These are phyloP conservation scores for Cystofilobasidium macerans DNA, from an alignment of 768 basidiomycete genomes.

Conservation along the genomic window DNA sequence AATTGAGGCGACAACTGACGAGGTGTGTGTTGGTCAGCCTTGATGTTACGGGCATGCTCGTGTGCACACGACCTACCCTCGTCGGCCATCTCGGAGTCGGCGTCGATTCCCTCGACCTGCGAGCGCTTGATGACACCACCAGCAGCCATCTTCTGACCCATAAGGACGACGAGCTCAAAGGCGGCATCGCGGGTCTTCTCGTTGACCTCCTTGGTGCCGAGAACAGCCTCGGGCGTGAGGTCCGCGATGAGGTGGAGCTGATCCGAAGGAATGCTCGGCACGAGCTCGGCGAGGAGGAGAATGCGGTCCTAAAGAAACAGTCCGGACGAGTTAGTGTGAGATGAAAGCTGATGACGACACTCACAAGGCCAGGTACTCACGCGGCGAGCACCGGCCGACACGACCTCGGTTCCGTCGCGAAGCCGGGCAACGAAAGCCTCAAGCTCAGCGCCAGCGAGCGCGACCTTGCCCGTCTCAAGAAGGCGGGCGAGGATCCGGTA, in stretches of 20 bases:
- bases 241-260: slow-evolving; percentile 74
- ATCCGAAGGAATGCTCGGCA: slow-evolving; percentile 56
- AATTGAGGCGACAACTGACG: slow-evolving; percentile 55
- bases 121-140: slow-evolving; percentile 72
- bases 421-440: slow-evolving; percentile 55
- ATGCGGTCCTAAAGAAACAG: slow-evolving; percentile 62
- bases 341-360: too few relatives aligned
- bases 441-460: slow-evolving; percentile 38
- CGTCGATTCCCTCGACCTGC: slow-evolving; percentile 55
- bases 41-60: too few relatives aligned
- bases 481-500: slow-evolving; percentile 76
- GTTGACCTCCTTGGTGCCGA: slow-evolving; percentile 94
- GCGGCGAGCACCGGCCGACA: slow-evolving; percentile 78
- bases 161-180: slow-evolving; percentile 76
- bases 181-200: slow-evolving; percentile 80
- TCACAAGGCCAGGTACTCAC: too few relatives aligned
- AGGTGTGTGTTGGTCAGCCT: too few relatives aligned
- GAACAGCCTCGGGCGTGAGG: slow-evolving; percentile 81
- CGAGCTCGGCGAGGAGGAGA: slow-evolving; percentile 56
- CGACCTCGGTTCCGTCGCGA: slow-evolving; percentile 52
- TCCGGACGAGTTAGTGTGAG: too few relatives aligned
- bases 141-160: slow-evolving; percentile 81
- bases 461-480: slow-evolving; percentile 53
- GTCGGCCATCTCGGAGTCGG: slow-evolving; percentile 19
- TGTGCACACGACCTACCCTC: slow-evolving; percentile 25